phyloP scores from a whole-genome alignment of 805 yeast genomes.

The Candida boleticola region DNA sequence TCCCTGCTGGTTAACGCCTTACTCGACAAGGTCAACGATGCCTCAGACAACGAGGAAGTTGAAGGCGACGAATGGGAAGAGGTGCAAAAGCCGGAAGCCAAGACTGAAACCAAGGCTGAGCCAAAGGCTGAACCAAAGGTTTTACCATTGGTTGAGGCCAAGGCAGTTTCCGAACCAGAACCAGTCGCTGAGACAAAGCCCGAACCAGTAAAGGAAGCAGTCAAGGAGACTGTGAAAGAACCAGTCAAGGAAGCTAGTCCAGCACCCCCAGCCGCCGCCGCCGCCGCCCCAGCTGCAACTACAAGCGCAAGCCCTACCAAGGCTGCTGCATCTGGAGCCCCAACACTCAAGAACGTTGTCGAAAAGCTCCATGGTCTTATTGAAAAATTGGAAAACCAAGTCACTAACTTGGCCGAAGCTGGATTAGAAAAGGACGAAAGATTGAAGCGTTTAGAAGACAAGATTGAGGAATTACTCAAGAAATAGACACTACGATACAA shows the following conservation, averaged over 20 bases:
- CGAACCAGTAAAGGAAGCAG: constrained; percentile 9
- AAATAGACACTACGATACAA: constrained; percentile 21
- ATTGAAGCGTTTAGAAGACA: constrained; percentile 55
- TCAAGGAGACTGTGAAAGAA: constrained; percentile 1
- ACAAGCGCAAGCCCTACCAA: constrained; percentile 6
- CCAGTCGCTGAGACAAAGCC: constrained; percentile 19
- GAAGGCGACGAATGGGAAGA: constrained; percentile 43
- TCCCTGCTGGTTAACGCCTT: constrained; percentile 34
- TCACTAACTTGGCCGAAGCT: constrained; percentile 48
- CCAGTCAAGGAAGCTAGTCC: constrained; percentile 5
- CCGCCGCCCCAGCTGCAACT: constrained; percentile 3
- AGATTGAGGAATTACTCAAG: constrained; percentile 53
- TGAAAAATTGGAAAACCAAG: constrained; percentile 53
- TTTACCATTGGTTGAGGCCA: constrained; percentile 1
- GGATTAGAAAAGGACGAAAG: constrained; percentile 66
- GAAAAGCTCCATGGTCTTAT: constrained; percentile 64
- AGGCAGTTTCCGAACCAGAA: constrained; percentile 9
- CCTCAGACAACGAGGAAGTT: constrained; percentile 38
- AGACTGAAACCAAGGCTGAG: constrained; percentile 4
- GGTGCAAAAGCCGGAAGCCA: constrained; percentile 24
- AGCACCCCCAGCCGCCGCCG: constrained; percentile 8
- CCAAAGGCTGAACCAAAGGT: constrained; percentile 13
- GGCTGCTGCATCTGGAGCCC: constrained; percentile 35
- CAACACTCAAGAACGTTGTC: constrained; percentile 69
- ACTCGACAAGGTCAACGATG: constrained; percentile 36